Evolutionary conservation across 2,329 filamentous ascomycete species (phyloP).

Genomic region (Paecilomyces sp.): DNA sequence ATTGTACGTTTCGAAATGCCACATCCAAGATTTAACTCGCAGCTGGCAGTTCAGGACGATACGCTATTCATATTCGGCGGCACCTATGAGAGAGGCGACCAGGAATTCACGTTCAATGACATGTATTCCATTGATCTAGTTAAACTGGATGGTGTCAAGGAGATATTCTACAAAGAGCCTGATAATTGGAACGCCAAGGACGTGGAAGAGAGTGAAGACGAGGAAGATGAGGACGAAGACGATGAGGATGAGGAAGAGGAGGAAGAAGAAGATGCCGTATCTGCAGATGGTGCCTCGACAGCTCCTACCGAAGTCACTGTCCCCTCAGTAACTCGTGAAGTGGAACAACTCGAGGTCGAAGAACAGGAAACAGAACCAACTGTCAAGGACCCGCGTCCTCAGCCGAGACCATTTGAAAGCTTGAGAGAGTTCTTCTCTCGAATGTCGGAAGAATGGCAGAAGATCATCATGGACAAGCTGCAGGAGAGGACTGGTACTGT

Average conservation of each 20-base stretch:
- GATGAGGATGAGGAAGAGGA: conserved; percentile 36
- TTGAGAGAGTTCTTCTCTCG: conserved; percentile 87
- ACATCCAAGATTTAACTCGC: conserved; percentile 83
- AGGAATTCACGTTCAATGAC: conserved; percentile 93
- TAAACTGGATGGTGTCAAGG: conserved; percentile 87
- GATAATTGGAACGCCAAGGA: conserved; percentile 72
- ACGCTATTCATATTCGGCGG: conserved; percentile 90
- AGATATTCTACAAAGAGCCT: conserved; percentile 79
- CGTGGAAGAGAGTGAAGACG: conserved; percentile 51
- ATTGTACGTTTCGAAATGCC: conserved; percentile 74
- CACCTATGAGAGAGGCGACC: conserved; percentile 89
- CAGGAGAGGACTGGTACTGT: conserved; percentile 54
- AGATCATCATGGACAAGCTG: conserved; percentile 68
- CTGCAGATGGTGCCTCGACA: conserved; percentile 28
- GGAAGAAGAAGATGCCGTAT: conserved; percentile 41
- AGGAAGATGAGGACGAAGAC: conserved; percentile 33
- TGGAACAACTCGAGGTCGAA: conserved; percentile 31
- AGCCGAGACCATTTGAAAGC: conserved; percentile 76
- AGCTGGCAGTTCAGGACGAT: conserved; percentile 85
- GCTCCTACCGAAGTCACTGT: conserved; percentile 29
- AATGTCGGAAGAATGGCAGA: conserved; percentile 86
- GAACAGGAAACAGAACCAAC: conserved; percentile 33
- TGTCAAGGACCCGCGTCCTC: conserved; percentile 68
- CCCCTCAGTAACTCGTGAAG: conserved; percentile 26
- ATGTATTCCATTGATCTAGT: conserved; percentile 89